phyloP scores from a whole-genome alignment of 164 flowering plant genomes.

The Paratinospora sagittata region DNA sequence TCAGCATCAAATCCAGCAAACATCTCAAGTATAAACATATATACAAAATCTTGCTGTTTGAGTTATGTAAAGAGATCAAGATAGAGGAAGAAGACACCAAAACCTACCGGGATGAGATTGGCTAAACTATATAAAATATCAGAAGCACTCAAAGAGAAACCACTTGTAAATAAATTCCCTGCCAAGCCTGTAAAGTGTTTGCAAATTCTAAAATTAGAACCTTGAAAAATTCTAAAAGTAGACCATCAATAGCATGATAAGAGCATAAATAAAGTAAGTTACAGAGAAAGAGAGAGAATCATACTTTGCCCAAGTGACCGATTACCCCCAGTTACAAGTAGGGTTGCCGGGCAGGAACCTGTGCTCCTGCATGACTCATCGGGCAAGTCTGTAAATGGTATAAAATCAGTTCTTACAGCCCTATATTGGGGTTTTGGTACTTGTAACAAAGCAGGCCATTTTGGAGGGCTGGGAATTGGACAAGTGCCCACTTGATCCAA shows the following conservation, averaged over 20 bases:
- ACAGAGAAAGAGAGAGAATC: conserved; percentile 9
- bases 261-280: not conserved
- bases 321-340: conserved; percentile 77
- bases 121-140: conserved; percentile 41
- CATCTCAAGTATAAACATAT: not conserved
- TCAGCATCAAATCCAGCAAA: conserved; percentile 7
- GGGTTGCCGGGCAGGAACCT: conserved; percentile 76
- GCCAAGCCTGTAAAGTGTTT: conserved; percentile 41
- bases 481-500: conserved; percentile 49
- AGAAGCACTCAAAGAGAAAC: conserved; percentile 31
- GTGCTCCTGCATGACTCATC: conserved; percentile 56
- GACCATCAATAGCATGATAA: not conserved
- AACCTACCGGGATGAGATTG: conserved; percentile 39
- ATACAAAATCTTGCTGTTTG: not conserved
- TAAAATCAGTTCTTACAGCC: conserved; percentile 44
- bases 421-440: conserved; percentile 63
- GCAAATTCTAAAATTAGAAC: not conserved
- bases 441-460: conserved; percentile 86
- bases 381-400: conserved; percentile 47
- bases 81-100: conserved; percentile 4
- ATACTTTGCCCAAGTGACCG: conserved; percentile 62
- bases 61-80: not conserved
- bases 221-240: no score
- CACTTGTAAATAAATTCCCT: conserved; percentile 36
- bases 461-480: conserved; percentile 58